Base-by-base conservation (phyloP, 768 basidiomycete genomes). In the Porphyrellus cyaneotinctus region DNA sequence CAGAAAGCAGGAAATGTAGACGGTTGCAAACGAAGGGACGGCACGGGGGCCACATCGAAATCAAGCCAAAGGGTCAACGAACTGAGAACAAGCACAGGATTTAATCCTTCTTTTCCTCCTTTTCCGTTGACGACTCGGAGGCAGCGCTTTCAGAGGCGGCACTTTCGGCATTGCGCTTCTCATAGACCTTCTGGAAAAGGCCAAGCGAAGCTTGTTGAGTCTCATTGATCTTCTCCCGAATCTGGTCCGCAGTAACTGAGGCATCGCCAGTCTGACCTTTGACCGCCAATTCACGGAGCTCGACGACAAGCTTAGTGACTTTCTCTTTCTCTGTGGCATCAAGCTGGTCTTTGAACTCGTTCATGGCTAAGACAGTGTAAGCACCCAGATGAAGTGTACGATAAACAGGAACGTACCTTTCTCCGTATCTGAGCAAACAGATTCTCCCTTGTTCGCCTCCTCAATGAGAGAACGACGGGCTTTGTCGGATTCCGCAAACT, bases 141-240 rank as follows among this genome's bases (percentile, higher is more conserved):
- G 80, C 66, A 36, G 68, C 74, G 58, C 78, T 80, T 72, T 91
- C 89, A 20, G 79, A 74, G 18, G 80, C 66, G 35, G 68, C 74
- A 58, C 78, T 80, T 73, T 91, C 89, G 26, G 88, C 86, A 60
- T 81, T 83, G 52, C 87, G 83, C 82, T 95, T 95, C 80, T 94
- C 91, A 69, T 95, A 94, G 14, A 91, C 84, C 85, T 94, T 95
- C 74, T 95, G 89, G 95, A 98, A 98, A 53, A 98, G 86, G 54
- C 91, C 90, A 33, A 98, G 83, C 17, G 92, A 95, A 15, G 95
- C 95, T 63, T 89, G 86, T 67, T 98, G 95, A 6, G 93, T 92
- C 75, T 93, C 92, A 69, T 79, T 84, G 65, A 95, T 87, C 82
- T 93, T 94, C 69, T 88, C 87, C 66, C 91, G 87, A 75, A 99